Evolutionary conservation across 2,329 filamentous ascomycete genomes (phyloP), one percentile per base, ranked within the genome.

Genomic region (Cladosporium halotolerans): DNA sequence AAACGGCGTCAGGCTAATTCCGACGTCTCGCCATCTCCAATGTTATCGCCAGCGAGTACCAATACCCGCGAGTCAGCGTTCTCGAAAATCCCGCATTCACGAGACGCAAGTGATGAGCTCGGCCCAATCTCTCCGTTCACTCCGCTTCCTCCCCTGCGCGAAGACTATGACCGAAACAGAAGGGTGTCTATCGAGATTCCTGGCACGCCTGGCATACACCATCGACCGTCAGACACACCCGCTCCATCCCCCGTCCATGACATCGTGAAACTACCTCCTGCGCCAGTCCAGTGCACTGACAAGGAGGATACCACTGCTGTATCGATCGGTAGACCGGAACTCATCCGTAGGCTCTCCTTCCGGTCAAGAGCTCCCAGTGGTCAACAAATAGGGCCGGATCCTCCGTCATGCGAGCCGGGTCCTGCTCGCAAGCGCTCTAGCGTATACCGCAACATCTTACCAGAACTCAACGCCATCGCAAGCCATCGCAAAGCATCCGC

Each of bases 151-250:
- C 51, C 51, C 3, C n/a, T 53, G 16, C 51, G 51, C n/a, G 51
- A 53, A 23, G 51, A 53, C 19, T 53, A 46, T 11, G 51, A 53
- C 44, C 45, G 51, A 14, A n/a, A 43, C 41, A 46, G 51, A n/a
- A 43, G 44, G 10, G 51, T 53, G 1, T 53, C 51, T 2, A 53
- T 53, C 19, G 51, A 53, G 32, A 41, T 47, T n/a, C 51, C 51
- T 13, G 51, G 28, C 11, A 44, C 48, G 2, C 48, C 48, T 11
- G 48, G 48, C 4, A n/a, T 51, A 16, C 48, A 51, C 33, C 48
- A 51, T 28, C 48, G 41, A 9, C 48, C 48, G 28, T 9, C n/a
- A 16, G 48, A 51, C 32, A 51, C 48, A 14, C 48, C 48, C 2
- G 5, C n/a, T 4, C 33, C 32, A 11, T 38, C 48, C 4, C 32